Evolutionary conservation across 345 rosid species (phyloP).

Genomic region (Firmiana major): DNA sequence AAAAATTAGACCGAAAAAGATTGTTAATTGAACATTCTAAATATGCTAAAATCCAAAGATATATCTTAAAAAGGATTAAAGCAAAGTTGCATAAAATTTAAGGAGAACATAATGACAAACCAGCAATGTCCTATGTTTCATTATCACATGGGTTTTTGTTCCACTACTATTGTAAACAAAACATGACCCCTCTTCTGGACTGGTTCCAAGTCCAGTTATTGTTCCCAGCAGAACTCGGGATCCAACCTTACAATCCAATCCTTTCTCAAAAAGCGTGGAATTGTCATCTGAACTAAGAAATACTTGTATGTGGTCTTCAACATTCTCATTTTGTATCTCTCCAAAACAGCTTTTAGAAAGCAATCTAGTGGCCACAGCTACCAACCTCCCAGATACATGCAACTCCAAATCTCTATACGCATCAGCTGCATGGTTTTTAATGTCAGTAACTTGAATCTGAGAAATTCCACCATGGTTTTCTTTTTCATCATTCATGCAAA

Average conservation of each 20-base stretch:
- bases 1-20: background rate
- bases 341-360: conserved; percentile 48
- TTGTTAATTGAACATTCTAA: background rate
- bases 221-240: conserved; percentile 60
- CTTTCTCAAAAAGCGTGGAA: conserved; percentile 19
- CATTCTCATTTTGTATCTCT: conserved; percentile 37
- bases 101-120: conserved; percentile 43
- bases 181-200: conserved; percentile 79
- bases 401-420: conserved; percentile 82
- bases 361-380: conserved; percentile 71
- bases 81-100: conserved; percentile 10
- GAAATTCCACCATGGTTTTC: conserved; percentile 26
- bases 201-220: conserved; percentile 66
- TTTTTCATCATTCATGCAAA: conserved; percentile 17
- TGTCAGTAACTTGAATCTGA: conserved; percentile 28
- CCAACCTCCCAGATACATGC: conserved; percentile 66
- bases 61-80: conserved; percentile 13
- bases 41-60: conserved; percentile 1
- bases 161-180: conserved; percentile 68
- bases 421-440: conserved; percentile 41
- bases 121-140: conserved; percentile 92
- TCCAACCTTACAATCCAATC: conserved; percentile 18
- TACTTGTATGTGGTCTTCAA: conserved; percentile 65
- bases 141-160: conserved; percentile 73
- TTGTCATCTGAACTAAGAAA: conserved; percentile 52